Conservation (phyloP, 208 protist species). For the Sergeia podlipaevii region DNA sequence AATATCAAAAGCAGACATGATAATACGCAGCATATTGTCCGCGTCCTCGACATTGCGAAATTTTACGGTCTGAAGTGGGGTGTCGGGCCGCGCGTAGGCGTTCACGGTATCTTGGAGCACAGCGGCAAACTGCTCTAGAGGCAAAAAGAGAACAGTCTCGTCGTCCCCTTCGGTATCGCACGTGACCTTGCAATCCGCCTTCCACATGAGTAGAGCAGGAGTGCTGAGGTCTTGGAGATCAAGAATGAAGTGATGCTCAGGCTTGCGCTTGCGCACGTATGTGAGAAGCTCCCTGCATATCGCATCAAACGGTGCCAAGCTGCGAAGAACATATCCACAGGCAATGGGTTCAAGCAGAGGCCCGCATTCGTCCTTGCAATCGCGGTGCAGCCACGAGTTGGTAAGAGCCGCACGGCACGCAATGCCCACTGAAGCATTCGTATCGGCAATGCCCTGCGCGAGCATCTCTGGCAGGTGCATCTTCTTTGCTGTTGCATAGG, state of each 20-base stretch:
- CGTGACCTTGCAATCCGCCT: conserved; percentile 52
- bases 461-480: conserved; percentile 50
- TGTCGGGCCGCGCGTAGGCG: conserved; percentile 71
- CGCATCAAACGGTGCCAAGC: conserved; percentile 49
- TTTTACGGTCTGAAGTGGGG: conserved; percentile 59
- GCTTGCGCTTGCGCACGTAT: conserved; percentile 50
- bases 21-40: conserved; percentile 79
- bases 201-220: conserved; percentile 69
- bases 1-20: conserved; percentile 79
- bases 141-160: conserved; percentile 46
- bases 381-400: conserved; percentile 83
- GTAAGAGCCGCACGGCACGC: conserved; percentile 75
- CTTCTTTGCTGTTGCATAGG: conserved; percentile 64
- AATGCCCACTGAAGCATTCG: conserved; percentile 60
- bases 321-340: conserved; percentile 28
- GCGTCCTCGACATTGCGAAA: conserved; percentile 79
- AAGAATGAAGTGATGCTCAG: conserved; percentile 30
- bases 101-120: conserved; percentile 84
- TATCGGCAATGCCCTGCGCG: conserved; percentile 53
- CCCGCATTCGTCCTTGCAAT: conserved; percentile 57
- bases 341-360: conserved; percentile 66
- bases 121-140: conserved; percentile 67
- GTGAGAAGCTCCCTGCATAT: conserved; percentile 55
- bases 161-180: conserved; percentile 60
- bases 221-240: conserved; percentile 53